Evolutionary conservation across 2,329 filamentous ascomycete genomes (phyloP).

Genomic region (Chalaropsis ovoidea): DNA sequence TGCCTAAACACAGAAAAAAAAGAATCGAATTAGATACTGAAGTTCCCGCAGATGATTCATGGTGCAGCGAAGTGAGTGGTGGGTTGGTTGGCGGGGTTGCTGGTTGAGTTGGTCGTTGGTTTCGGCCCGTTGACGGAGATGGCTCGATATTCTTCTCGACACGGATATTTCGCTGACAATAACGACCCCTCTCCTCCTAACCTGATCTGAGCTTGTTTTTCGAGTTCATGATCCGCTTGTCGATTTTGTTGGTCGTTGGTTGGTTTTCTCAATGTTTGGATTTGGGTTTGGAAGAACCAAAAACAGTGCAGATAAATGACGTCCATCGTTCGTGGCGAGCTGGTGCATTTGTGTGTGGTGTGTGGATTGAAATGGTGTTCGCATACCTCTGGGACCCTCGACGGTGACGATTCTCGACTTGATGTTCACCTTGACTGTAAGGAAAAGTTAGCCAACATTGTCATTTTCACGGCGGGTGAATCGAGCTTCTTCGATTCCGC

Average conservation of each 20-base stretch:
- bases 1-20: conserved; percentile 47
- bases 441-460: background rate
- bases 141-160: background rate
- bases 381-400: conserved; percentile 83
- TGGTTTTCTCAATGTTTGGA: background rate
- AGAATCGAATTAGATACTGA: conserved; percentile 19
- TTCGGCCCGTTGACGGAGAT: background rate
- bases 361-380: conserved; percentile 23
- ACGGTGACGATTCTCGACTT: conserved; percentile 95
- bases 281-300: background rate
- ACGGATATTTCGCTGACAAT: background rate
- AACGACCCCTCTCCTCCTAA: background rate
- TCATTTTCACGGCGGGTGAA: background rate
- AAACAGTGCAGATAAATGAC: background rate
- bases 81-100: background rate
- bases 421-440: conserved; percentile 89
- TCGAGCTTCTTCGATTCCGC: conserved; percentile 26
- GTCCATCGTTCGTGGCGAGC: background rate
- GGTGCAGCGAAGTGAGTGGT: background rate
- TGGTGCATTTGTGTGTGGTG: conserved; percentile 5
- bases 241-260: background rate
- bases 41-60: background rate
- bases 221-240: background rate
- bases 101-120: background rate
- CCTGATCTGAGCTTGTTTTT: background rate